Percentiles rank a stretch among this genome's conserved stretches.
Evolutionary conservation across 148 eudicot genomes (phyloP).

Genomic region (Silene conica): DNA sequence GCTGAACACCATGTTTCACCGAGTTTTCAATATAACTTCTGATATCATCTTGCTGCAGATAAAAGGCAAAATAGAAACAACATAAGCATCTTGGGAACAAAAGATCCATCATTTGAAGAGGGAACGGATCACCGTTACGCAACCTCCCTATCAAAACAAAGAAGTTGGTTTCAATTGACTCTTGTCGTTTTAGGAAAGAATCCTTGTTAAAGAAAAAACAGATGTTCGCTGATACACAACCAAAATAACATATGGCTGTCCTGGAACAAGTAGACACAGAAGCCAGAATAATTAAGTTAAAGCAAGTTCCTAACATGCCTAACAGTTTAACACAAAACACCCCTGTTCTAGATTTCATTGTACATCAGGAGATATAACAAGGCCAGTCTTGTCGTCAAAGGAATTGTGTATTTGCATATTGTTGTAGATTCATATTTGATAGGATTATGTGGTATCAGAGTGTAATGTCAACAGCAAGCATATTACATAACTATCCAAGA

Average conservation of each 20-base stretch:
- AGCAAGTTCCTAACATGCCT: no score
- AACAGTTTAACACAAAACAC: no score
- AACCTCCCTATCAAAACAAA: not conserved
- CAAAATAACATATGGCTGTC: not conserved
- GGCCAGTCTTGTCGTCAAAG: no score
- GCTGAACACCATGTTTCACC: constrained; percentile 68
- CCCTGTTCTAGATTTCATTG: no score
- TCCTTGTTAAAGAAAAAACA: not conserved
- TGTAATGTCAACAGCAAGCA: not conserved
- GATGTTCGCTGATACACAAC: not conserved
- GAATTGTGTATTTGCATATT: no score
- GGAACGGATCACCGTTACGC: not conserved
- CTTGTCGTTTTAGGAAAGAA: not conserved
- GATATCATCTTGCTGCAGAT: constrained; percentile 98
- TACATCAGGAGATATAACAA: no score
- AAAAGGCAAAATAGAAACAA: constrained; percentile 14
- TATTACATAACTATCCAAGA: not conserved
- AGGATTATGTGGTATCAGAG: not conserved
- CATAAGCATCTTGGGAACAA: constrained; percentile 4
- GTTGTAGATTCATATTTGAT: no score
- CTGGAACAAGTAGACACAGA: not conserved
- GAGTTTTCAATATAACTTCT: constrained; percentile 77
- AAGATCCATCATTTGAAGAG: not conserved
- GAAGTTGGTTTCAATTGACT: not conserved
- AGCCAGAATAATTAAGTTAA: no score